A percentile compares a stretch with the other conserved stretches of the same genome.
phyloP scores from a whole-genome alignment of 805 yeast genomes.

The Saccharomycopsis selenospora region DNA sequence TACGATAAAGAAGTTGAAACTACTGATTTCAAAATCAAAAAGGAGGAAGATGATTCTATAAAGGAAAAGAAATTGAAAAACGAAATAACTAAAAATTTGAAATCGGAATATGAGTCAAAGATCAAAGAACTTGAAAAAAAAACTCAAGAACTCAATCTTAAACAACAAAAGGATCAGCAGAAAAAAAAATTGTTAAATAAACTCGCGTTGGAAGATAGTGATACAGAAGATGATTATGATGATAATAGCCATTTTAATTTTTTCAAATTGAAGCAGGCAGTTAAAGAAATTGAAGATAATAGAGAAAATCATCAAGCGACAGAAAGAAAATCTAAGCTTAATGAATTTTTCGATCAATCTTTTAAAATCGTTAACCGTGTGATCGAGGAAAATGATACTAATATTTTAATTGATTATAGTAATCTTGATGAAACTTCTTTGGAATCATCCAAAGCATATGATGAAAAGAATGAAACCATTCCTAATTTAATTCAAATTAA shows the following conservation, averaged over 20 bases:
- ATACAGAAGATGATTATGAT: background rate
- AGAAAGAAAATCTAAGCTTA: conserved; percentile 1
- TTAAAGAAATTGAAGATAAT: background rate
- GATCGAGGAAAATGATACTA: conserved; percentile 7
- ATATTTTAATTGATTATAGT: conserved; percentile 4
- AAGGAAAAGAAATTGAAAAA: conserved; percentile 5
- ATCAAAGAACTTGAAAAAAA: conserved; percentile 1
- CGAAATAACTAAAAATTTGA: conserved; percentile 4
- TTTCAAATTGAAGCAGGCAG: background rate
- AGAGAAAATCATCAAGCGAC: background rate
- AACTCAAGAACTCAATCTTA: background rate
- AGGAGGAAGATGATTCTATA: conserved; percentile 8
- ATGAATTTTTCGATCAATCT: conserved; percentile 12
- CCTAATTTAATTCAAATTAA: conserved; percentile 3
- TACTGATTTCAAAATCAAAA: conserved; percentile 10
- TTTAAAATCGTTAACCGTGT: conserved; percentile 18
- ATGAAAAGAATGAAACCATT: background rate
- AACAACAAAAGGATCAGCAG: background rate
- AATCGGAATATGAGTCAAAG: conserved; percentile 1
- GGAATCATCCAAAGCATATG: background rate
- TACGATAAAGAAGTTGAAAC: conserved; percentile 19
- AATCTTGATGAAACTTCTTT: background rate
- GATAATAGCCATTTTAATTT: background rate
- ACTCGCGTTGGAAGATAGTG: background rate
- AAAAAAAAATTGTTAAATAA: background rate